phyloP scores from a whole-genome alignment of 2,329 filamentous ascomycete species.

The Botrytis galanthina region DNA sequence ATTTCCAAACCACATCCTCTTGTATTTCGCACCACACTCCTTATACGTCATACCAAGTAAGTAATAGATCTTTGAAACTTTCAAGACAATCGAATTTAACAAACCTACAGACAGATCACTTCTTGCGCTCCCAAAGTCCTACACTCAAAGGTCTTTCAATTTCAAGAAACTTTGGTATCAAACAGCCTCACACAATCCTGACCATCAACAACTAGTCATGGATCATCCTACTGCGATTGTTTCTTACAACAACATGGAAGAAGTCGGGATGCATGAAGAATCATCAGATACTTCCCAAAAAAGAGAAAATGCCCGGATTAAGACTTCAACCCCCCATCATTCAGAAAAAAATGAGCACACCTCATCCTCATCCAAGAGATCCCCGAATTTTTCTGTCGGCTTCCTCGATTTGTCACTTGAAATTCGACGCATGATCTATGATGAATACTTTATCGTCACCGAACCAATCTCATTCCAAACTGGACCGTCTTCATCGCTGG shows the following conservation, averaged over 20 bases:
- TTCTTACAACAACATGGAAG: not conserved
- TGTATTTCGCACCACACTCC: not conserved
- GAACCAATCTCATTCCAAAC: not conserved
- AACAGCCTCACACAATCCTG: not conserved
- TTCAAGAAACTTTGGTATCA: not conserved
- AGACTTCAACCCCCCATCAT: not conserved
- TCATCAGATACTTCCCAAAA: not conserved
- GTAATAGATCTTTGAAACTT: not conserved
- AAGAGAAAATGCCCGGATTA: not conserved
- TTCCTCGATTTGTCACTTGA: not conserved
- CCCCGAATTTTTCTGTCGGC: not conserved
- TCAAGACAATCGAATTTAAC: rapidly evolving
- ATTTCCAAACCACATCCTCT: not conserved
- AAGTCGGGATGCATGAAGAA: not conserved
- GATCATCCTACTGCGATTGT: not conserved
- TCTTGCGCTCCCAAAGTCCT: not conserved
- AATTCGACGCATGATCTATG: not conserved
- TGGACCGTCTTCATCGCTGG: not conserved
- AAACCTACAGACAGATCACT: not conserved
- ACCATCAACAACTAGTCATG: not conserved
- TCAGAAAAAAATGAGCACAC: not conserved
- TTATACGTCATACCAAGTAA: not conserved
- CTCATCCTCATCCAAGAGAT: not conserved
- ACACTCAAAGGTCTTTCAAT: not conserved
- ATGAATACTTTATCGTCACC: not conserved